These are phyloP conservation scores for Ganoderma resinaceum DNA, from an alignment of 1,284 basidiomycete species.

Conservation along the genomic window DNA sequence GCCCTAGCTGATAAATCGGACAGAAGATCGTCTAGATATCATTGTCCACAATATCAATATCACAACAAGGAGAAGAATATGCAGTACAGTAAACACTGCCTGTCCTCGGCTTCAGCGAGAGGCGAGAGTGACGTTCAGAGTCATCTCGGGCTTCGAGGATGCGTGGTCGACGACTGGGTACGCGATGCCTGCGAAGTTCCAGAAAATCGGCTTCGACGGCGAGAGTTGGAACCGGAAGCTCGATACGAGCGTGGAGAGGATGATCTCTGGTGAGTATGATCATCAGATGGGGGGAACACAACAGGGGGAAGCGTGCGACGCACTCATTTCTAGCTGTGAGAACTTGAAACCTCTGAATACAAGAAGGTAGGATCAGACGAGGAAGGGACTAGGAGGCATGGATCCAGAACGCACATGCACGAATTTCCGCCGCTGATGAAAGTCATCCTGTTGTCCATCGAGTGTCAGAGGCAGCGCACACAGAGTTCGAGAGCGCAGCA, in stretches of 20 bases:
- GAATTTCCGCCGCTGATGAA: slow-evolving; percentile 41
- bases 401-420: slow-evolving; percentile 38
- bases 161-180: slow-evolving; percentile 28
- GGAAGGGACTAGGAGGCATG: too few species aligned
- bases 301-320: not conserved
- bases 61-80: not conserved
- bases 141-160: slow-evolving; percentile 27
- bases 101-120: not conserved
- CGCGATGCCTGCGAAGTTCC: slow-evolving; percentile 30
- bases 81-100: not conserved
- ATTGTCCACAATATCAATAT: too few species aligned
- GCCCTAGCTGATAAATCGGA: too few species aligned
- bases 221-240: slow-evolving; percentile 22
- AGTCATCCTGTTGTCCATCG: slow-evolving; percentile 38
- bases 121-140: slow-evolving; percentile 17
- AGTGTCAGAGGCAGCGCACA: not conserved
- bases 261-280: slow-evolving; percentile 12
- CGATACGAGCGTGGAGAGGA: slow-evolving; percentile 17
- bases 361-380: not conserved
- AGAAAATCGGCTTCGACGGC: slow-evolving; percentile 18
- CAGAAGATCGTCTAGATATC: too few species aligned
- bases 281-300: not conserved
- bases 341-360: slow-evolving; percentile 20
- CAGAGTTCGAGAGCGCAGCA: not conserved
- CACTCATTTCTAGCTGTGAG: slow-evolving; percentile 24